phyloP scores from a whole-genome alignment of 2,329 filamentous ascomycete species.

The Aspergillus viridinutans region DNA sequence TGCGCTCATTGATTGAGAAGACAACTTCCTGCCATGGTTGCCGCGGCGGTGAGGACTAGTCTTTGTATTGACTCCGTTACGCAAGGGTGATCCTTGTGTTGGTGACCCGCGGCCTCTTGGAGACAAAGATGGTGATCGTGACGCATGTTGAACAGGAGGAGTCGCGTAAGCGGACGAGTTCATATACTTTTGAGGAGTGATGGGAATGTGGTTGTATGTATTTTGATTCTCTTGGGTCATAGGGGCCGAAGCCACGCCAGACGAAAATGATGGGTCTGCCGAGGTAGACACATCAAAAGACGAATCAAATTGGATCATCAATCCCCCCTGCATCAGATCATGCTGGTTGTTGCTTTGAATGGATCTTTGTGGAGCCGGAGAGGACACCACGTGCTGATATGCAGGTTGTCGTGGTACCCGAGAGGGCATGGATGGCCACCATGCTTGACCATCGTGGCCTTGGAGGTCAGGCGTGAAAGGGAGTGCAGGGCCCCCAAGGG shows the following conservation, averaged over 20 bases:
- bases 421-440: conserved; percentile 40
- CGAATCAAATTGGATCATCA: conserved; percentile 39
- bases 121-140: conserved; percentile 38
- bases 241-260: conserved; percentile 18
- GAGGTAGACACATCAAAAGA: conserved; percentile 30
- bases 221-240: conserved; percentile 10
- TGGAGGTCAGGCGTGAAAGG: conserved; percentile 40
- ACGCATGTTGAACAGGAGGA: conserved; percentile 23
- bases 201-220: conserved; percentile 15
- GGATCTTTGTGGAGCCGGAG: conserved; percentile 32
- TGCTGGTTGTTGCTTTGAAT: conserved; percentile 27
- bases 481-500: conserved; percentile 32
- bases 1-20: conserved; percentile 30
- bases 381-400: conserved; percentile 32
- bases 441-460: conserved; percentile 32
- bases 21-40: conserved; percentile 37
- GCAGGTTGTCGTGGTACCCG: conserved; percentile 33
- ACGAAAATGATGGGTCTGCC: conserved; percentile 26
- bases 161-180: conserved; percentile 26
- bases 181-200: conserved; percentile 22
- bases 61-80: conserved; percentile 24
- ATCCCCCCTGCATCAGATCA: conserved; percentile 35
- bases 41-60: conserved; percentile 30
- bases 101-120: conserved; percentile 31
- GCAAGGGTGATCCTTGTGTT: conserved; percentile 21